These are phyloP conservation scores for Linum tenue DNA, from an alignment of 345 rosid genomes.

Conservation along the genomic window DNA sequence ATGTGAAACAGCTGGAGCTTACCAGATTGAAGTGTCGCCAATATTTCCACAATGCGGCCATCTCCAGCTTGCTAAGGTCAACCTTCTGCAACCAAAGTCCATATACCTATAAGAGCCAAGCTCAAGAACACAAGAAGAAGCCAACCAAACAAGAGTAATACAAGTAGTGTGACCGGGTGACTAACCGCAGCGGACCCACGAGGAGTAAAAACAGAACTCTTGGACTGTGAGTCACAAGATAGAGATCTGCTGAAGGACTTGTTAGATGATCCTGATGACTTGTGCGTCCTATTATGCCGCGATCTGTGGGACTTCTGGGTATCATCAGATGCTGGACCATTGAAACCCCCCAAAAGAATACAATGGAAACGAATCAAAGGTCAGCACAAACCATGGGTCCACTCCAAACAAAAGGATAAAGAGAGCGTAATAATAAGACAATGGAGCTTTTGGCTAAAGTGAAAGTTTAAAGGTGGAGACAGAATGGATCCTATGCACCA, in stretches of 20 bases:
- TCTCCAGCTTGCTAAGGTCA: conserved; percentile 89
- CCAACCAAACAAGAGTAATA: background rate
- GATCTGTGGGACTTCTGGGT: conserved; percentile 78
- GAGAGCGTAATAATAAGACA: conserved; percentile 10
- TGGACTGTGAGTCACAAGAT: conserved; percentile 80
- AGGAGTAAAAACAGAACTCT: conserved; percentile 46
- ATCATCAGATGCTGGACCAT: conserved; percentile 57
- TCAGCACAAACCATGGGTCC: conserved; percentile 38
- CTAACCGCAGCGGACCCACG: conserved; percentile 46
- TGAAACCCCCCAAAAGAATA: conserved; percentile 8
- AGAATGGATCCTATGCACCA: conserved; percentile 62
- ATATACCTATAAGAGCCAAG: background rate
- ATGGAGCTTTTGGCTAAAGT: conserved; percentile 36
- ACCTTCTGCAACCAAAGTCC: conserved; percentile 38
- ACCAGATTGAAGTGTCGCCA: conserved; percentile 90
- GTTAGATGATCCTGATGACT: conserved; percentile 64
- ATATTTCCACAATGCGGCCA: conserved; percentile 78
- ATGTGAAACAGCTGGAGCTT: conserved; percentile 1
- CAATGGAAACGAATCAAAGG: background rate
- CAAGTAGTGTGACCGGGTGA: background rate
- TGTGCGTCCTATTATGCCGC: conserved; percentile 48
- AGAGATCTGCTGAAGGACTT: conserved; percentile 60
- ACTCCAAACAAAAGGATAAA: conserved; percentile 20
- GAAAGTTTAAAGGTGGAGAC: conserved; percentile 46
- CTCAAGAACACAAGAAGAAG: background rate